phyloP scores from a whole-genome alignment of 768 basidiomycete genomes.

The Phylloporus scabripes region DNA sequence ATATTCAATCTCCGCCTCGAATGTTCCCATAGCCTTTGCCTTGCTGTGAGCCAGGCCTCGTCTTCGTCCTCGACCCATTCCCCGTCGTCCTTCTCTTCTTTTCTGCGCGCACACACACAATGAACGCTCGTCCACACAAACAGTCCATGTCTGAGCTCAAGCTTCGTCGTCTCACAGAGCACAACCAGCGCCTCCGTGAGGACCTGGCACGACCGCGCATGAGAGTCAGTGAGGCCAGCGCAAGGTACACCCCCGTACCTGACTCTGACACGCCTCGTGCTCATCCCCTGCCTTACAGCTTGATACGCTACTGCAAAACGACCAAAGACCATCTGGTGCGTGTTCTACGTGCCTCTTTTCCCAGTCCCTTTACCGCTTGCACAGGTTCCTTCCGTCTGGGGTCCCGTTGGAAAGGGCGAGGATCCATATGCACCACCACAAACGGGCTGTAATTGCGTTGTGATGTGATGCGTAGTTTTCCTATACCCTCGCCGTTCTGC shows the following conservation, averaged over 20 bases:
- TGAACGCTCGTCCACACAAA: conserved; percentile 77
- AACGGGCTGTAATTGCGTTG: conserved; percentile 62
- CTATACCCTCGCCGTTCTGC: conserved; percentile 30
- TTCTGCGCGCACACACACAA: conserved; percentile 29
- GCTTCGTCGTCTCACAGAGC: conserved; percentile 87
- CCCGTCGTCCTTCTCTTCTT: background rate
- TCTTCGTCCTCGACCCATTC: conserved; percentile 7
- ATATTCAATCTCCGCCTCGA: conserved; percentile 18
- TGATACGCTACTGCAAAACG: conserved; percentile 91
- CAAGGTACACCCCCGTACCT: conserved; percentile 46
- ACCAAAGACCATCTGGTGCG: conserved; percentile 86
- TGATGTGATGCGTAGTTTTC: conserved; percentile 52
- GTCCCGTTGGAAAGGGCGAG: conserved; percentile 80
- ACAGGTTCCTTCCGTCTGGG: conserved; percentile 93
- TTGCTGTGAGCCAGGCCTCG: background rate
- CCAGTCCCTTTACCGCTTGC: conserved; percentile 1
- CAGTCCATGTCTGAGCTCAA: conserved; percentile 99
- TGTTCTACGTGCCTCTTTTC: conserved; percentile 5
- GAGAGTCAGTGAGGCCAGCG: conserved; percentile 85
- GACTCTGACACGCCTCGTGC: background rate
- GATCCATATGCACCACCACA: conserved; percentile 89
- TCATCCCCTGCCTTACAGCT: conserved; percentile 38
- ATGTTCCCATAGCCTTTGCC: conserved; percentile 6
- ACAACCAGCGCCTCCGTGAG: conserved; percentile 86
- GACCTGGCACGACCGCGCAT: conserved; percentile 87